Base-by-base conservation (phyloP, 2,329 filamentous ascomycete species). In the Diaporthe helianthi region DNA sequence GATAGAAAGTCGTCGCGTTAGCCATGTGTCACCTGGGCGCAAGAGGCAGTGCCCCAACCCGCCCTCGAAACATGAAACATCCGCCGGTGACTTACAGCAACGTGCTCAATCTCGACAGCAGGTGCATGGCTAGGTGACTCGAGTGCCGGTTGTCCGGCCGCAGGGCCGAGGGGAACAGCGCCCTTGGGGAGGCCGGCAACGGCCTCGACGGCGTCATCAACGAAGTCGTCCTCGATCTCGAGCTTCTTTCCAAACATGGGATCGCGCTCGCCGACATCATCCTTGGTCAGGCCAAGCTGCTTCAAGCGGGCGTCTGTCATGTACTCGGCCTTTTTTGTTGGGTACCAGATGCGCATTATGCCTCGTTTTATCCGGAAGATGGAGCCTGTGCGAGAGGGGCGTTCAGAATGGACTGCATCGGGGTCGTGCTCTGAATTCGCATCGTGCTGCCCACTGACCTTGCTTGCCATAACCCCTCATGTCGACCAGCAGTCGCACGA, bases 401-500 rank as follows among this genome's bases (percentile, higher is more conserved):
- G 17, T n/a, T 67, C 19, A 67, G 65, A 41, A 58, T 9, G 38
- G 6, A 0, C 46, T 31, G 33, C 29, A 22, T 49, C 13, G 15
- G 31, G 31, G 15, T 44, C 22, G 13, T 22, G 17, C 41, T 17
- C 36, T 15, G 33, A 52, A 49, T 13, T 36, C 36, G 24, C 12
- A 47, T 15, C 4, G 36, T 60, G 13, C 68, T 75, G 13, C 73
- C 80, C 80, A 69, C 74, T 79, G 79, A 68, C 79, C 79, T 7
- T 69, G 54, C 55, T 49, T 69, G 24, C 82, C 82, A 69, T 79
- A 84, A 24, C 77, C 76, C 26, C 75, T 74, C 17, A 84, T 78
- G 68, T 83, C 79, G 66, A 78, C 71, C 10, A 83, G 75, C 71
- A 84, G 76, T 29, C 82, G 81, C 74, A 84, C 82, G 24, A 82